phyloP scores from a whole-genome alignment of 768 basidiomycete genomes.

The Pleurotus salmoneostramineus region DNA sequence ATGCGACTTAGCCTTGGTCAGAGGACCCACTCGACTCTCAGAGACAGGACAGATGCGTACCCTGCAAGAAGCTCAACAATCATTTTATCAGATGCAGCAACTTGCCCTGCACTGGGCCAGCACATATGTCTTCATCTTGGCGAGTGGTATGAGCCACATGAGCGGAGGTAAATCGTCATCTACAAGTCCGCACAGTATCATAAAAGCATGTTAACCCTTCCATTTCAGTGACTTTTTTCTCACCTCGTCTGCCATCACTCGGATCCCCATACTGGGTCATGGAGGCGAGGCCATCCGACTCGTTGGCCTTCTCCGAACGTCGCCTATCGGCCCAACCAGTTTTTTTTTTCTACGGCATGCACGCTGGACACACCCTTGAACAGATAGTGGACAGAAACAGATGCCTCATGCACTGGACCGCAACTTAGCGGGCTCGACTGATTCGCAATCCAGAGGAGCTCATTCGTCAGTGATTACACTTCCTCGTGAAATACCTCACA shows the following conservation, averaged over 20 bases:
- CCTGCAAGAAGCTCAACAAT: too few species aligned
- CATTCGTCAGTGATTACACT: too few species aligned
- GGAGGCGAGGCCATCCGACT: background rate
- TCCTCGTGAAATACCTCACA: too few species aligned
- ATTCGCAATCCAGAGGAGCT: too few species aligned
- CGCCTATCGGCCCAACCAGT: background rate
- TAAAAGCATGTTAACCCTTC: conserved; percentile 2
- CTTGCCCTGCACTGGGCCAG: too few species aligned
- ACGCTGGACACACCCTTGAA: background rate
- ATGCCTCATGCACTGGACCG: too few species aligned
- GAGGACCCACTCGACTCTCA: too few species aligned
- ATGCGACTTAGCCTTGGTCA: background rate
- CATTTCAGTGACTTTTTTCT: conserved; percentile 6
- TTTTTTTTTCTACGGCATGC: background rate
- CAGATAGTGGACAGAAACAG: too few species aligned
- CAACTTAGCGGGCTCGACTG: too few species aligned
- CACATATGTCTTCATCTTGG: background rate
- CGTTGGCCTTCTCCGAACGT: background rate
- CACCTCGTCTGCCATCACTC: background rate
- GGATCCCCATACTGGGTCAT: background rate
- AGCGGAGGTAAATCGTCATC: conserved; percentile 1
- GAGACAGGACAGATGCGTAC: too few species aligned
- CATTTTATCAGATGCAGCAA: too few species aligned
- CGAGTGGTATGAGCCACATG: background rate
- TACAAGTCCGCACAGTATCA: background rate